phyloP scores from a whole-genome alignment of 495 filamentous ascomycete species.

The Aspergillus baeticus region DNA sequence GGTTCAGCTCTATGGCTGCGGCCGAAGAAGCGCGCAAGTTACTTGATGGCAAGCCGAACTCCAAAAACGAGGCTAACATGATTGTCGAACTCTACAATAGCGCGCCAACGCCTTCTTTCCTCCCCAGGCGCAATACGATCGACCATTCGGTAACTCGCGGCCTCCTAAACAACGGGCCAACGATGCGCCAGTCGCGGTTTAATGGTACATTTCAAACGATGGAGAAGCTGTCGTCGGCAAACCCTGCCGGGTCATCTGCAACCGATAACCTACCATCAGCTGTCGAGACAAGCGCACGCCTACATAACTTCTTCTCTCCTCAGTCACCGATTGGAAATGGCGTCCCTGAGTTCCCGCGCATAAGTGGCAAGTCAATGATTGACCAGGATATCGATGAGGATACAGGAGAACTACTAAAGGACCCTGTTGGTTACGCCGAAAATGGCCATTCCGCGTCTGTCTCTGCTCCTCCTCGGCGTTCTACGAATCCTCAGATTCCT shows the following conservation, averaged over 20 bases:
- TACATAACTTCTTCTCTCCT: conserved; percentile 77
- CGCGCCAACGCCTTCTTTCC: conserved; percentile 38
- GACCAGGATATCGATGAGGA: conserved; percentile 85
- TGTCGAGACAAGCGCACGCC: conserved; percentile 59
- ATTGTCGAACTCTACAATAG: conserved; percentile 69
- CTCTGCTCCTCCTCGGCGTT: conserved; percentile 52
- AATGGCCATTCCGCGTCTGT: conserved; percentile 58
- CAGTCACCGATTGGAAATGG: conserved; percentile 81
- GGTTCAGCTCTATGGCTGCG: conserved; percentile 66
- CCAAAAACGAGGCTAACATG: conserved; percentile 71
- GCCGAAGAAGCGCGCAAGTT: conserved; percentile 75
- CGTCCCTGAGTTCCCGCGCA: conserved; percentile 63
- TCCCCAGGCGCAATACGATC: conserved; percentile 58
- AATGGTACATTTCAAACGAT: conserved; percentile 73
- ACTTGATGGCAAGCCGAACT: conserved; percentile 78
- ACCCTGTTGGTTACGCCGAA: conserved; percentile 80
- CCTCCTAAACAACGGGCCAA: conserved; percentile 49
- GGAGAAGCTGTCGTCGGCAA: conserved; percentile 68
- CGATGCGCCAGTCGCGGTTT: conserved; percentile 71
- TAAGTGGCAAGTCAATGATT: conserved; percentile 81
- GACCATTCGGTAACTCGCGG: conserved; percentile 54
- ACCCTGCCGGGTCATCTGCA: conserved; percentile 52
- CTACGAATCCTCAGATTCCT: conserved; percentile 74
- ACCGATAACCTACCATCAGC: conserved; percentile 54
- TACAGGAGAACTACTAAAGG: conserved; percentile 77